Evolutionary conservation across 179 eudicot genomes (phyloP).

Genomic region (Dionaea muscipula): DNA sequence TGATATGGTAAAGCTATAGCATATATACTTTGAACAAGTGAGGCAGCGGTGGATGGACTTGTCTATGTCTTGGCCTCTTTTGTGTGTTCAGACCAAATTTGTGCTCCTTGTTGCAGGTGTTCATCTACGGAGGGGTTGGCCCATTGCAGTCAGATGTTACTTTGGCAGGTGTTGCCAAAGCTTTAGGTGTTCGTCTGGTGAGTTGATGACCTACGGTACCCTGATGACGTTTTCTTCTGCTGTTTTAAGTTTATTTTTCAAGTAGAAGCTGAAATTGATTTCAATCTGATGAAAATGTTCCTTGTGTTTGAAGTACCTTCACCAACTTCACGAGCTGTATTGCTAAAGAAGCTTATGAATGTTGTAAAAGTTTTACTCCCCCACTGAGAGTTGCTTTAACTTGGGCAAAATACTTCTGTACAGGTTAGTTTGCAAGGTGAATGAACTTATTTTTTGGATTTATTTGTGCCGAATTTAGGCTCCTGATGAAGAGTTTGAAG

Average conservation of each 20-base stretch:
- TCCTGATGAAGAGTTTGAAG: conserved; percentile 96
- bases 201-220: background rate
- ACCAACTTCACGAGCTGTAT: background rate
- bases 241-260: background rate
- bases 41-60: background rate
- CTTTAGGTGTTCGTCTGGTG: conserved; percentile 90
- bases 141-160: conserved; percentile 89
- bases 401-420: too few species aligned
- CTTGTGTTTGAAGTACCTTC: too few species aligned
- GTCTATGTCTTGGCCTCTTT: background rate
- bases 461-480: conserved; percentile 37
- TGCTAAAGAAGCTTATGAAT: background rate
- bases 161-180: conserved; percentile 85
- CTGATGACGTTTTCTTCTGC: background rate
- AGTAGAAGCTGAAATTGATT: background rate
- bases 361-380: background rate
- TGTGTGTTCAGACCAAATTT: conserved; percentile 7
- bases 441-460: background rate
- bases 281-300: too few species aligned
- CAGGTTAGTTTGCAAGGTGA: too few species aligned
- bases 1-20: conserved; percentile 60
- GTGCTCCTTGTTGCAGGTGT: conserved; percentile 43
- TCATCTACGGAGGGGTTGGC: conserved; percentile 89
- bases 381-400: too few species aligned
- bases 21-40: background rate